Evolutionary conservation across 331 rosid species (phyloP), one percentile per base, ranked within the genome.

Genomic region (Dryas integrifolia): DNA sequence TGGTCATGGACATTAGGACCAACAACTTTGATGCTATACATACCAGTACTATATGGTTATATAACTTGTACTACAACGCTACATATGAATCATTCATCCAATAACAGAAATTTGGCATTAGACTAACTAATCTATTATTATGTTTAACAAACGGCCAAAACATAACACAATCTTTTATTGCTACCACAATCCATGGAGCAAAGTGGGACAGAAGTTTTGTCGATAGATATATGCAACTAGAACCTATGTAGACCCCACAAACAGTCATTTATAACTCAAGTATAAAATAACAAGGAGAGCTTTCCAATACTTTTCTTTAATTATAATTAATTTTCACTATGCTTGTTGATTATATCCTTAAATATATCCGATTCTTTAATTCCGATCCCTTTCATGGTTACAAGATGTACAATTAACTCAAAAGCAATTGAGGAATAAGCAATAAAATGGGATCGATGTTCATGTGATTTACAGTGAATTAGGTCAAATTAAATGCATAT

Each of bases 391-490:
- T 45, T 45, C 12, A 41, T 46, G 70, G 50, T 62, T 46, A 56
- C 82, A 82, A 52, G 63, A 77, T 77, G 52, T 72, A 84, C 79
- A 73, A 13, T 65, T 67, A 65, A 38, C 72, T 70, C 41, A 66
- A 58, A 10, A 35, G 21, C 35, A 30, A 30, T 30, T 30, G 35
- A 30, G 35, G 35, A 30, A 30, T 30, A 30, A 50, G 52, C 6
- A 49, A 18, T 3, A 7, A 13, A 26, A 35, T 38, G 30, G 72
- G 45, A 41, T 24, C 58, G 68, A 35, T 21, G 2, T 10, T 52
- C 38, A 72, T 72, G 21, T 60, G 43, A 72, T 63, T 77, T 59
- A 50, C 87, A 57, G 50, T 21, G 12, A 51, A 45, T 30, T 30
- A 30, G 35, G 35, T 30, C 5, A 10, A 6, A 48, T 21, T 7